Base-by-base conservation (phyloP, 2,329 filamentous ascomycete genomes). In the Alternaria gansuensis region DNA sequence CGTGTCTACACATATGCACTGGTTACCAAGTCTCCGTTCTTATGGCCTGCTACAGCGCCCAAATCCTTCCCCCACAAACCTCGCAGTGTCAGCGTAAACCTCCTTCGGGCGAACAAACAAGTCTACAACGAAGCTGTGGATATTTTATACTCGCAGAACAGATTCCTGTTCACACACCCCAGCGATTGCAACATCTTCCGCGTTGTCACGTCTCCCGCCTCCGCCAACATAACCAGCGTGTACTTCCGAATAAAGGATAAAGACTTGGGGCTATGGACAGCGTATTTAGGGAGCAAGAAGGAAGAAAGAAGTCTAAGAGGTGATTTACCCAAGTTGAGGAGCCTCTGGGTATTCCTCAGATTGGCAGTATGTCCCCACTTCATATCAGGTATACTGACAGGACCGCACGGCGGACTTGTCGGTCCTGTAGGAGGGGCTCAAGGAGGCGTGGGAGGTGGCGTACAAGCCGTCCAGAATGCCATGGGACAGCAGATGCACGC, bases 121-220 rank as follows among this genome's bases (percentile, higher is more conserved):
- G 63, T 78, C 26, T 68, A 77, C 60, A 54, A 62, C 11, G 77
- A 79, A 51, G 71, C 75, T 4, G 69, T 68, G 4, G 69, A 72
- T 0, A 58, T 77, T 13, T 67, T 79, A n/a, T 79, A 78, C 63
- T 54, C 66, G 11, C 50, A 50, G 17, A 79, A 78, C 67, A 74
- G 71, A 46, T 76, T 78, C 54, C 64, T 75, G 51, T 79, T 79
- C 67, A 71, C 67, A 4, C 76, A 79, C 51, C 77, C 77, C 6
- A 75, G 71, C 49, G 77, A 79, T 56, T 76, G 72, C 63, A 79
- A 75, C 66, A 74, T 79, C 61, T 79, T 79, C 63, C 71, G 75
- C 59, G 67, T 77, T 43, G 63, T 77, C 24, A 56, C 73, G 13
- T 71, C 74, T 9, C 68, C 68, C 6, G 68, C 65, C 40, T 71